phyloP scores from a whole-genome alignment of 2,329 filamentous ascomycete species.

The Fusarium domesticum region DNA sequence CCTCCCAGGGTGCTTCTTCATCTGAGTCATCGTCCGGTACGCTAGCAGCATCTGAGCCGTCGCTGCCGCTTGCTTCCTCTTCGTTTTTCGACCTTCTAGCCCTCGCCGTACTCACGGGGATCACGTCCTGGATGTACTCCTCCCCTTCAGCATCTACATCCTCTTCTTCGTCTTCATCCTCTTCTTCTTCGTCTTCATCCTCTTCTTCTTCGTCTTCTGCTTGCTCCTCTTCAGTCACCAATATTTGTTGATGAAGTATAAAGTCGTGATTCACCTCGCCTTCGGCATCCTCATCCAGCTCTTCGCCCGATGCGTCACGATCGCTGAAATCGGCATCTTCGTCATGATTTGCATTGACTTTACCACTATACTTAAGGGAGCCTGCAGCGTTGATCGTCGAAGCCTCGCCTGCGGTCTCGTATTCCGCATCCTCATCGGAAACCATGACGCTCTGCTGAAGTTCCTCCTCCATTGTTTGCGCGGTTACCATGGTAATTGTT shows the following conservation, averaged over 20 bases:
- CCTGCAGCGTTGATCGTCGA: conserved; percentile 23
- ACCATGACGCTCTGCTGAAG: conserved; percentile 54
- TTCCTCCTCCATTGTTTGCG: conserved; percentile 56
- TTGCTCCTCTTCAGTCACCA: conserved; percentile 27
- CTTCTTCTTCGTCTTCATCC: conserved; percentile 32
- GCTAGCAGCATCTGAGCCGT: conserved; percentile 46
- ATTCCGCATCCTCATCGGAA: conserved; percentile 50
- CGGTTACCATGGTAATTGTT: conserved; percentile 45
- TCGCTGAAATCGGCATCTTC: conserved; percentile 39
- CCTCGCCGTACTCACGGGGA: conserved; percentile 12
- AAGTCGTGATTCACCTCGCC: conserved; percentile 41
- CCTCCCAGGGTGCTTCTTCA: conserved; percentile 47
- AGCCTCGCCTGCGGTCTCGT: conserved; percentile 35
- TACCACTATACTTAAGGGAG: background rate
- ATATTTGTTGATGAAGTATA: conserved; percentile 27
- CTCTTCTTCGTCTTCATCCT: conserved; percentile 30
- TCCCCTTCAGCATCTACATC: conserved; percentile 30
- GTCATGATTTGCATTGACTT: conserved; percentile 22
- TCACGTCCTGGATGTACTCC: conserved; percentile 46
- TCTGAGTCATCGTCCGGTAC: conserved; percentile 53
- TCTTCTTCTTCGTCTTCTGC: conserved; percentile 36
- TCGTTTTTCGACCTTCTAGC: conserved; percentile 50
- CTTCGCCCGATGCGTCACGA: conserved; percentile 41
- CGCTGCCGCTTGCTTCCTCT: conserved; percentile 50
- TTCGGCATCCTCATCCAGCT: conserved; percentile 42